Conservation (phyloP, 2,329 filamentous ascomycete genomes). For the Nectriaceae sp. region DNA sequence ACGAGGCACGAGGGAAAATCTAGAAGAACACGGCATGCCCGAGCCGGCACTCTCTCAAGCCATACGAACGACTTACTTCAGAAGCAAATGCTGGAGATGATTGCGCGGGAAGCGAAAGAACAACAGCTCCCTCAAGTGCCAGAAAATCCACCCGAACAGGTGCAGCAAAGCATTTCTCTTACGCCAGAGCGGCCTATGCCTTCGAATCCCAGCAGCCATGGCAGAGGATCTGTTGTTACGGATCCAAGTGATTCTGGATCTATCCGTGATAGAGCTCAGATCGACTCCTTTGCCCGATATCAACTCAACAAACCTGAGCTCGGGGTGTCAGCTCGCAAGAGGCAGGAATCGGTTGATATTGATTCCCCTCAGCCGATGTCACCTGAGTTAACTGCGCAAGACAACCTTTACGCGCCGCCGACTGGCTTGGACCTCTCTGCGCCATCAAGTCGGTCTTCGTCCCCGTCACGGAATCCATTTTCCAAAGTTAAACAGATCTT, state of each 20-base stretch:
- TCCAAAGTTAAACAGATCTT: conserved; percentile 58
- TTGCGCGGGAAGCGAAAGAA: conserved; percentile 54
- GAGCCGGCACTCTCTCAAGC: conserved; percentile 50
- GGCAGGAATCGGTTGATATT: conserved; percentile 45
- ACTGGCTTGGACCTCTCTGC: conserved; percentile 66
- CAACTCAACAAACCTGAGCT: conserved; percentile 45
- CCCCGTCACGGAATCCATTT: conserved; percentile 63
- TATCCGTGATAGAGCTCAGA: conserved; percentile 18
- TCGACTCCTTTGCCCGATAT: conserved; percentile 25
- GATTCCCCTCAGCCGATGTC: conserved; percentile 52
- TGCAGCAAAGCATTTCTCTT: conserved; percentile 35
- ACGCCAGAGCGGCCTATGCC: conserved; percentile 32
- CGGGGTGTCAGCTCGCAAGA: conserved; percentile 46
- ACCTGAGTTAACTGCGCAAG: conserved; percentile 50
- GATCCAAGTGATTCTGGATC: conserved; percentile 44
- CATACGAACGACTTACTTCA: conserved; percentile 55
- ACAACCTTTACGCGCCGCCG: conserved; percentile 55
- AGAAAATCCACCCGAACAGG: conserved; percentile 31
- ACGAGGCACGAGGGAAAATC: conserved; percentile 34
- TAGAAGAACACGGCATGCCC: conserved; percentile 32
- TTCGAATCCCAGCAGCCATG: conserved; percentile 33
- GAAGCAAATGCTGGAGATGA: conserved; percentile 63
- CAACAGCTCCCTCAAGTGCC: conserved; percentile 38
- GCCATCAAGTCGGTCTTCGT: conserved; percentile 61
- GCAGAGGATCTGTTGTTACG: conserved; percentile 36